Conservation (phyloP, 306 rosid species). For the Sindora glabra region DNA sequence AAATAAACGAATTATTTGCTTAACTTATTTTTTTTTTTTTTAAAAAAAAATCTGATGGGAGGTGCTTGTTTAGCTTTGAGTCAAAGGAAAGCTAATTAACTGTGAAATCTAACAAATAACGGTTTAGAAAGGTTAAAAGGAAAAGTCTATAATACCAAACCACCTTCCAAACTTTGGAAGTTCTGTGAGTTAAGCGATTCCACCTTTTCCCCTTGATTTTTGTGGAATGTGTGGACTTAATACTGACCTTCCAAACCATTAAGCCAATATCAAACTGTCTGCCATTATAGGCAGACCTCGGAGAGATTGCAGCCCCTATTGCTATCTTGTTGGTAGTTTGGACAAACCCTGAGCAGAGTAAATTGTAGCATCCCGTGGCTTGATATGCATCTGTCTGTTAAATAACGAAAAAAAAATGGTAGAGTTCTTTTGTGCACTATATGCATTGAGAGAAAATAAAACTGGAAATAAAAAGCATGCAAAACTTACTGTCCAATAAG, state of each 20-base stretch:
- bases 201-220: constrained; percentile 11
- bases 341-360: constrained; percentile 91
- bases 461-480: neutral
- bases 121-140: constrained; percentile 12
- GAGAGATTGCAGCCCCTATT: constrained; percentile 95
- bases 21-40: constrained; percentile 9
- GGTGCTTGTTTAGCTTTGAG: neutral
- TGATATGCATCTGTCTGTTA: constrained; percentile 91
- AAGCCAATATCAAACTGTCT: constrained; percentile 94
- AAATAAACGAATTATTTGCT: constrained; percentile 25
- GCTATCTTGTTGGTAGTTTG: constrained; percentile 94
- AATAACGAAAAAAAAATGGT: neutral
- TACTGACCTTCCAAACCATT: constrained; percentile 93
- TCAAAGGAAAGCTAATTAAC: constrained; percentile 5
- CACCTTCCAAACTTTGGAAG: constrained; percentile 5
- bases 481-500: constrained; percentile 94
- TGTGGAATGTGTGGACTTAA: neutral
- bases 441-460: neutral
- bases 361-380: constrained; percentile 97
- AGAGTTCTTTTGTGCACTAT: neutral
- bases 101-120: constrained; percentile 9
- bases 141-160: neutral
- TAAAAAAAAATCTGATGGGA: constrained; percentile 1
- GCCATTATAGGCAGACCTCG: constrained; percentile 67
- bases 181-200: neutral